Evolutionary conservation across 768 basidiomycete genomes (phyloP), one percentile per base, ranked within the genome.

Genomic region (Podaxis carcinomalis): DNA sequence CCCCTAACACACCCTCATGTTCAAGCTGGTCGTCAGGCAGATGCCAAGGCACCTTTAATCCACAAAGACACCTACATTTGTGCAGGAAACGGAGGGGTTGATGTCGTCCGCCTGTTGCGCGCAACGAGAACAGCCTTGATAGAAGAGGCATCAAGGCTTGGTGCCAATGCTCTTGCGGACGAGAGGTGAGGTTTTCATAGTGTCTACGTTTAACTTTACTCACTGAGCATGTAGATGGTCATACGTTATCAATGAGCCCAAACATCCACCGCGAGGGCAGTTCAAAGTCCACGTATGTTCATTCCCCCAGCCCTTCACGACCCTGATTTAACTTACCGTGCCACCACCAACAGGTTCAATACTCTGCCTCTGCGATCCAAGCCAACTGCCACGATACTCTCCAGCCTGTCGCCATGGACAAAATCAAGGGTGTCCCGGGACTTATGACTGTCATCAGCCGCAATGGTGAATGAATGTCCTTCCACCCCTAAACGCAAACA

Each of bases 381-480:
- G 83, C 85, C 2, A 67, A 72, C 6, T 65, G 65, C 2, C 72
- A 75, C 2, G 88, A 91, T 69, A 83, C 88, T 9, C 80, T 80
- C 66, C 77, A 76, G 35, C 88, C 89, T 1, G 82, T 90, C 23
- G 83, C 83, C 1, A 70, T 90, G 56, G 83, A 87, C 59, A 78
- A 80, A 61, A 83, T 81, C 47, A 79, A 74, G 64, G 78, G 81
- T 64, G 78, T 91, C 2, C 86, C 88, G 5, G 90, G 90, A 10
- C 79, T 90, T 35, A 92, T 92, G 90, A 90, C 87, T 40, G 82
- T 91, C 69, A 32, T 86, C 52, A 74, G 73, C 47, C 78, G 85
- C 51, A 76, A 69, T 60, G 67, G 71, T 51, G 62, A 69, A 55
- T 71, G 51, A 65, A 28, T 21, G 13, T 37, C 25, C 51, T 23